A percentile compares a stretch with the other conserved stretches of the same genome.
Evolutionary conservation across 2,329 filamentous ascomycete species (phyloP).

Genomic region (Beauveria sp.): DNA sequence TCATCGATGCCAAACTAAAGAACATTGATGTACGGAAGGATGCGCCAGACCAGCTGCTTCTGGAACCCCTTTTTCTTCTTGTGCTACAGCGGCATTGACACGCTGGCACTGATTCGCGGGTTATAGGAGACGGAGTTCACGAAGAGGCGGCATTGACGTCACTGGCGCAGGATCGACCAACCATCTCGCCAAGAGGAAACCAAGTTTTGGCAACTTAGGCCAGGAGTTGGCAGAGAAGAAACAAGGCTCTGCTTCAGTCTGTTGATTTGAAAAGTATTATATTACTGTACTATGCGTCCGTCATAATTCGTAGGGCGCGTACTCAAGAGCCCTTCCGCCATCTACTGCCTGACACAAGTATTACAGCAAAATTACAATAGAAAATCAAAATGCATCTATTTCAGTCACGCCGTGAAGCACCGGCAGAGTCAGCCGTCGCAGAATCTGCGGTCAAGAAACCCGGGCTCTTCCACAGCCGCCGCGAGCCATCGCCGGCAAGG

Average conservation of each 20-base stretch:
- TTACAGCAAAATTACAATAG: neutral
- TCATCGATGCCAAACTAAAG: neutral
- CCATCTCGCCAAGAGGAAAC: neutral
- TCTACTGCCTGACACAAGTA: too few relatives aligned
- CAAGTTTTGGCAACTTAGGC: neutral
- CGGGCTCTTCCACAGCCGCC: conserved; percentile 30
- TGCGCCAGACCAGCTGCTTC: neutral
- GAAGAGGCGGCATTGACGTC: conserved; percentile 15
- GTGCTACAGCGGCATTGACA: neutral
- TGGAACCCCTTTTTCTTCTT: neutral
- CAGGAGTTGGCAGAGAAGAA: neutral
- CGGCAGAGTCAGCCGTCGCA: conserved; percentile 25
- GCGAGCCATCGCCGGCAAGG: conserved; percentile 21
- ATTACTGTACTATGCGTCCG: neutral
- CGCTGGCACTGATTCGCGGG: neutral
- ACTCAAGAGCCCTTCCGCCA: neutral
- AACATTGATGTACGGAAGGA: neutral
- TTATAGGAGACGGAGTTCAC: neutral
- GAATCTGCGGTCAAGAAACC: conserved; percentile 25
- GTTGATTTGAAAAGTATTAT: neutral
- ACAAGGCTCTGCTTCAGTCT: neutral
- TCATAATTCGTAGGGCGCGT: neutral
- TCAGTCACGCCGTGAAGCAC: conserved; percentile 21
- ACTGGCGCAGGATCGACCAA: conserved; percentile 11
- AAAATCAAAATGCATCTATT: conserved; percentile 24